Evolutionary conservation across 129 eudicot species (phyloP), one percentile per base, ranked within the genome.

Genomic region (Oenanthe sinensis): DNA sequence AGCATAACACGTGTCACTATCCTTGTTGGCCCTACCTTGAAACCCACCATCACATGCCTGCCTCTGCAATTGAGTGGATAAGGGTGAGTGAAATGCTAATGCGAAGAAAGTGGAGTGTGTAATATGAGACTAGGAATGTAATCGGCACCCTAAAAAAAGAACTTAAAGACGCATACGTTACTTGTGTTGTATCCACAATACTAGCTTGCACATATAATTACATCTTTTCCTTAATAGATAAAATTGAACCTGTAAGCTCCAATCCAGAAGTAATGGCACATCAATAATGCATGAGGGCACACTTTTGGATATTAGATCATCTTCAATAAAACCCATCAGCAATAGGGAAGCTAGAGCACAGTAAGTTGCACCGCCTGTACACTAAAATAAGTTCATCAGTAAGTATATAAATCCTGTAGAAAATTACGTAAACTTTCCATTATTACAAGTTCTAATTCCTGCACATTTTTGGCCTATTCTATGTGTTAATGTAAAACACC

Each of bases 311-410:
- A 87, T 80, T 33, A 85, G 74, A 85, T 85, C 85, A 48, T 90
- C 91, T 86, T 90, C 95, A 42, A 96, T 58, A 79, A 85, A 96
- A 72, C 97, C 97, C 99, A 96, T 96, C 84, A 96, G 85, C 71
- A 85, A 87, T 42, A 96, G 95, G 84, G 99, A 90, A 28, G 99
- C 96, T 81, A 96, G 87, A 79, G 97, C 99, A 72, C 99, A 96
- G 78, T 88, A 96, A 74, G 99, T 96, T 88, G 92, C 99, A 83
- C 99, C 99, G 88, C 99, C 99, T 96, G 99, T 81, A 86, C 82
- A 85, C 97, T 90, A 91, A 85, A 19, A 80, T 75, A 86, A 82
- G 80, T 82, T 85, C 79, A 74, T 86, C 78, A 81, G 80, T 90
- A 83, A 89, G 87, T 79, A 83, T 73, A 22, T 62, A 5, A 6